Evolutionary conservation across 139 green algal species (phyloP).

Genomic region (Ettlia oleoabundans): DNA sequence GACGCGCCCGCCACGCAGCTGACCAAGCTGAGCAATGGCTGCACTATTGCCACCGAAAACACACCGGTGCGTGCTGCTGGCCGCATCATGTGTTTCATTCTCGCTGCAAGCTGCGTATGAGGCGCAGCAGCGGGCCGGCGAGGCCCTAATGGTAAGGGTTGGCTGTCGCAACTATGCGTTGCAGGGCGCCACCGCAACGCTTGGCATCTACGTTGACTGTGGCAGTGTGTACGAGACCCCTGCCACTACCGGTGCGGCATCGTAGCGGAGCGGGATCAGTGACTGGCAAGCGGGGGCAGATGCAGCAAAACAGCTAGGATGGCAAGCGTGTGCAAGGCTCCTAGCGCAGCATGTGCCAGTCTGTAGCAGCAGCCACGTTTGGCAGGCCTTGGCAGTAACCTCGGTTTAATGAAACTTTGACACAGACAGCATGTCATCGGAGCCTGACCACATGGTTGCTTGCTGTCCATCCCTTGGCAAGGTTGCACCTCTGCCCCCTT

Average conservation of each 20-base stretch:
- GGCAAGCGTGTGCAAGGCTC: too few species aligned
- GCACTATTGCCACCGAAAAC: slow-evolving; percentile 87
- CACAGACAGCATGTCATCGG: too few species aligned
- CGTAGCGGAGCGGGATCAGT: too few species aligned
- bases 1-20: slow-evolving; percentile 74
- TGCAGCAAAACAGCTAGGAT: too few species aligned
- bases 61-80: slow-evolving; percentile 64
- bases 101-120: too few species aligned
- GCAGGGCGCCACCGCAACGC: slow-evolving; percentile 86
- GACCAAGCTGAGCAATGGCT: slow-evolving; percentile 86
- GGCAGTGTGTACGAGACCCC: slow-evolving; percentile 82
- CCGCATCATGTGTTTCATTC: too few species aligned
- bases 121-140: background rate
- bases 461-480: background rate
- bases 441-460: background rate
- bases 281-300: background rate
- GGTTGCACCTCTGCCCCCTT: background rate
- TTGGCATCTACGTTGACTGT: slow-evolving; percentile 91
- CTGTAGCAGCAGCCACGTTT: too few species aligned
- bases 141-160: background rate
- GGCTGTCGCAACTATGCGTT: background rate
- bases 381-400: too few species aligned
- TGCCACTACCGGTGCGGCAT: slow-evolving; percentile 59
- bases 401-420: too few species aligned
- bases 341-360: too few species aligned